Conservation (phyloP, 2,329 filamentous ascomycete species). For the Cercospora beticola region DNA sequence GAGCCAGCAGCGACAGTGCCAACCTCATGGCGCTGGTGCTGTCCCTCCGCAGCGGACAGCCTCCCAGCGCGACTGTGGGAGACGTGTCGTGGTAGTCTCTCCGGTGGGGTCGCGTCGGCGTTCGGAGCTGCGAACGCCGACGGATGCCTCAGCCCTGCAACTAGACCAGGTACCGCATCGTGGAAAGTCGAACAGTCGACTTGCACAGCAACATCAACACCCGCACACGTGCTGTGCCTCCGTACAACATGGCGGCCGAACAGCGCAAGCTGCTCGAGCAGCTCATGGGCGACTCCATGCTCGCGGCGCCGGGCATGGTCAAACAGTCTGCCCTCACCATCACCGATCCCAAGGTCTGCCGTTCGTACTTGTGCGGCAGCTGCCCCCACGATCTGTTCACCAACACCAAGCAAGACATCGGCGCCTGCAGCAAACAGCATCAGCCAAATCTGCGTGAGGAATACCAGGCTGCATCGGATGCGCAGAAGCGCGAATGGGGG, state of each 20-base stretch:
- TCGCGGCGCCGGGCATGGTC: constrained; percentile 66
- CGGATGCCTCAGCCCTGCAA: neutral
- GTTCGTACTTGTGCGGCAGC: constrained; percentile 87
- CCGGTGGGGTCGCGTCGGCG: neutral
- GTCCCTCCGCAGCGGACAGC: neutral
- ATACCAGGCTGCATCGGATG: constrained; percentile 71
- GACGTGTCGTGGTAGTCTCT: neutral
- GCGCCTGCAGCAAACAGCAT: constrained; percentile 83
- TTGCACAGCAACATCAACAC: constrained; percentile 6
- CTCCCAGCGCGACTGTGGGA: neutral
- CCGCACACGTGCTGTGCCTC: neutral
- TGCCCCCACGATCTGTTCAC: constrained; percentile 99
- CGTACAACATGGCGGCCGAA: constrained; percentile 80
- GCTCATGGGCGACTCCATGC: constrained; percentile 67
- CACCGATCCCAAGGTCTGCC: constrained; percentile 89
- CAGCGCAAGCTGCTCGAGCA: constrained; percentile 98
- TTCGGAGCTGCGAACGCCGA: neutral
- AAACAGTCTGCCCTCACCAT: constrained; percentile 81
- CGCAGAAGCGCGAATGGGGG: constrained; percentile 74
- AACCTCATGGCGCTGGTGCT: constrained; percentile 1
- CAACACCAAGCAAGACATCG: constrained; percentile 97
- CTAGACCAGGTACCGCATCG: neutral
- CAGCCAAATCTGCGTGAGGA: constrained; percentile 84
- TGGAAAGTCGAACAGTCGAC: neutral
- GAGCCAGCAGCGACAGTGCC: constrained; percentile 24